Evolutionary conservation across 257 asterid species (phyloP).

Genomic region (Plantago elongata): DNA sequence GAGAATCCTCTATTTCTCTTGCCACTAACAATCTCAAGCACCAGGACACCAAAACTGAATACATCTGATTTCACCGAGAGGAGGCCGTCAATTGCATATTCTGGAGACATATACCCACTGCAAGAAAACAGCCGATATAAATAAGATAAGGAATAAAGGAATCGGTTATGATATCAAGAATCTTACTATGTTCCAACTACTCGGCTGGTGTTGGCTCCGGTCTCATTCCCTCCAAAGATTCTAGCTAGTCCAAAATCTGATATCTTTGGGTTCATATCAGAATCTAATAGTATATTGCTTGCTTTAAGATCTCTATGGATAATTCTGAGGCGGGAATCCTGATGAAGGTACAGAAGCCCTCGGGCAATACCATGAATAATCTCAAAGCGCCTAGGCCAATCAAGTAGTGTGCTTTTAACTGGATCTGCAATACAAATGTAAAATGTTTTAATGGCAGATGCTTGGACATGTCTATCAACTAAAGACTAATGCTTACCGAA

Average conservation of each 20-base stretch:
- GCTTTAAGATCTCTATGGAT: conserved; percentile 53
- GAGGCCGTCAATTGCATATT: conserved; percentile 29
- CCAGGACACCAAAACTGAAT: conserved; percentile 32
- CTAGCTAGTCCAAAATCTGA: conserved; percentile 58
- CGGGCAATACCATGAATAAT: conserved; percentile 42
- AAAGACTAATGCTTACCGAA: conserved; percentile 8
- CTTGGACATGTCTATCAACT: not conserved
- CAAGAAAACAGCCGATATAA: not conserved
- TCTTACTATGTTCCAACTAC: conserved; percentile 58
- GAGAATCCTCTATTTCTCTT: conserved; percentile 26
- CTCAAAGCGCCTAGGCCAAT: conserved; percentile 44
- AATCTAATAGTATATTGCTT: conserved; percentile 52
- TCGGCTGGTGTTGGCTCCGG: conserved; percentile 37
- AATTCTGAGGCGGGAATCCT: conserved; percentile 43
- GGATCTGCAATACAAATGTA: conserved; percentile 24
- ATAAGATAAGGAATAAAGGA: not conserved
- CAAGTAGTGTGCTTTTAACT: conserved; percentile 20
- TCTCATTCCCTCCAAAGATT: conserved; percentile 40
- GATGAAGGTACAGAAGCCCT: conserved; percentile 55
- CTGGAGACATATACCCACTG: conserved; percentile 43
- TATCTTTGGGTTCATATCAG: conserved; percentile 45
- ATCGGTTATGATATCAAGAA: not conserved
- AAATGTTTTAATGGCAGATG: not conserved
- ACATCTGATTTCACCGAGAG: conserved; percentile 37
- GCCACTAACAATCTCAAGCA: conserved; percentile 31